phyloP scores from a whole-genome alignment of 495 filamentous ascomycete species.

The Xylaria flabelliformis region DNA sequence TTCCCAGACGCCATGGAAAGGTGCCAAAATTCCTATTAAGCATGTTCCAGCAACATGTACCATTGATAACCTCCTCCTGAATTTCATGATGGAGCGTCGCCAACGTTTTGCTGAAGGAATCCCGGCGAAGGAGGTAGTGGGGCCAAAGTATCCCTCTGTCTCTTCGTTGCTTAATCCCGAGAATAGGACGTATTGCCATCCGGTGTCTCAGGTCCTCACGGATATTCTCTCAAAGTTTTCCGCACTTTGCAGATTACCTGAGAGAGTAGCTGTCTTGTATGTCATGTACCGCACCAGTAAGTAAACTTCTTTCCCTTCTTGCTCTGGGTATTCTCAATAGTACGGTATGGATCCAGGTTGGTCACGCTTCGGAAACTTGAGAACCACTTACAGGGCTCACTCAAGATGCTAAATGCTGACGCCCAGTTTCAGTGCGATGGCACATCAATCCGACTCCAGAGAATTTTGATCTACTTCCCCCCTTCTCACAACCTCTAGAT shows the following conservation, averaged over 20 bases:
- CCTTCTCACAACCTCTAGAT: constrained; percentile 67
- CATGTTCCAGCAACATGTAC: constrained; percentile 71
- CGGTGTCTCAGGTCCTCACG: constrained; percentile 80
- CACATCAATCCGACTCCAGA: constrained; percentile 74
- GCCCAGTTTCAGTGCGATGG: constrained; percentile 67
- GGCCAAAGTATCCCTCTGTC: constrained; percentile 77
- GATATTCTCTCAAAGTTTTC: constrained; percentile 81
- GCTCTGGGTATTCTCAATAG: not conserved
- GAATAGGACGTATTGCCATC: constrained; percentile 65
- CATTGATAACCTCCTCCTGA: constrained; percentile 74
- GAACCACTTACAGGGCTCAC: not conserved
- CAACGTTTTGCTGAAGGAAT: constrained; percentile 67
- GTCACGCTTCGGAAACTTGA: not conserved
- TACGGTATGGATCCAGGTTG: not conserved
- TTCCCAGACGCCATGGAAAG: constrained; percentile 22
- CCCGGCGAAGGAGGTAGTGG: constrained; percentile 65
- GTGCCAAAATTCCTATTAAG: constrained; percentile 55
- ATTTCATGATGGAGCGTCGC: constrained; percentile 74
- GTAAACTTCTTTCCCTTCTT: not conserved
- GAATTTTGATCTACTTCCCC: constrained; percentile 74
- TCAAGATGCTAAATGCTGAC: not conserved
- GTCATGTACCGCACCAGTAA: constrained; percentile 75
- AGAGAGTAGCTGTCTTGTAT: constrained; percentile 79
- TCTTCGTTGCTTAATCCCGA: constrained; percentile 75
- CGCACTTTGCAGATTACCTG: constrained; percentile 69